Evolutionary conservation across 345 rosid genomes (phyloP).

Genomic region (Brassica nigra): DNA sequence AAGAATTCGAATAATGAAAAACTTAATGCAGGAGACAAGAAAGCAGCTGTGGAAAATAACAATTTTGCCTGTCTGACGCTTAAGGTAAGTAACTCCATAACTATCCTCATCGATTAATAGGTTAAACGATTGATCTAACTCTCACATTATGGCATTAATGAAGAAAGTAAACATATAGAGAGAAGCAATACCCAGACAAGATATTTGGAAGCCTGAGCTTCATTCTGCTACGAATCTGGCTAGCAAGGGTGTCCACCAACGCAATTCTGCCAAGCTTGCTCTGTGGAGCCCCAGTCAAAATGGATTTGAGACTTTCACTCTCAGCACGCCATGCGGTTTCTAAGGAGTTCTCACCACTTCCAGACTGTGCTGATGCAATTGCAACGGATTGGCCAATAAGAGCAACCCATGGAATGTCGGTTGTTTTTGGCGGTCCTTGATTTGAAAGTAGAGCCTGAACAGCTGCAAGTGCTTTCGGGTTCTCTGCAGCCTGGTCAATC

Average conservation of each 20-base stretch:
- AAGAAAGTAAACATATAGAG: conserved; percentile 25
- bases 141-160: conserved; percentile 2
- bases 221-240: conserved; percentile 89
- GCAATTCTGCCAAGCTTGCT: conserved; percentile 95
- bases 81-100: conserved; percentile 4
- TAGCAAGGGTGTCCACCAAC: conserved; percentile 82
- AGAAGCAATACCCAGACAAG: conserved; percentile 74
- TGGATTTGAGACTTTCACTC: conserved; percentile 87
- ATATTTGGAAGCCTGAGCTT: conserved; percentile 91
- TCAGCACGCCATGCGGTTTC: conserved; percentile 99
- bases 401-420: conserved; percentile 97
- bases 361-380: conserved; percentile 85
- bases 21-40: background rate
- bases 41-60: background rate
- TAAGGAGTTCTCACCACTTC: conserved; percentile 74
- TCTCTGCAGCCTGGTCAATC: conserved; percentile 93
- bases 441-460: conserved; percentile 91
- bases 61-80: background rate
- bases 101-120: conserved; percentile 1
- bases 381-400: conserved; percentile 95
- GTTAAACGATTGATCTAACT: conserved; percentile 5
- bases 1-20: background rate
- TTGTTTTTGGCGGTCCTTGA: conserved; percentile 91
- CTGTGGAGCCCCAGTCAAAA: conserved; percentile 81
- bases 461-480: conserved; percentile 87